These are phyloP conservation scores for Boletus barrowsii DNA, from an alignment of 768 basidiomycete genomes.

Conservation along the genomic window DNA sequence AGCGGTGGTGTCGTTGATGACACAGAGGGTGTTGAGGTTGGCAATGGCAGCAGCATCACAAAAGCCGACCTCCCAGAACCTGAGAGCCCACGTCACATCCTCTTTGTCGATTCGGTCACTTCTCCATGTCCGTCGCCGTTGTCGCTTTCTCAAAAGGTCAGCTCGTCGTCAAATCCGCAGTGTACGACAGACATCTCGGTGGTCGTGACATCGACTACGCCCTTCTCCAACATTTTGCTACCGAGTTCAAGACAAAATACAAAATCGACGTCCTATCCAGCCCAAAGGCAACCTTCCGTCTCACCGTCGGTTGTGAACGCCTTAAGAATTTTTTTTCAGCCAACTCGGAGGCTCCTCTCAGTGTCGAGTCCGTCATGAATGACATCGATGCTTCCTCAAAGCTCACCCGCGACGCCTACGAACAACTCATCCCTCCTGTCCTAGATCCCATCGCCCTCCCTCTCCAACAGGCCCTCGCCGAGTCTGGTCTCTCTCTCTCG, in stretches of 20 bases:
- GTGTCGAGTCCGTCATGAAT: slow-evolving; percentile 95
- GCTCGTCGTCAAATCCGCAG: slow-evolving; percentile 80
- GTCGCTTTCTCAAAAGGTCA: slow-evolving; percentile 95
- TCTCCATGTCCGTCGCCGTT: slow-evolving; percentile 80
- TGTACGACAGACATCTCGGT: slow-evolving; percentile 91
- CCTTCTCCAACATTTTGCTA: slow-evolving; percentile 83
- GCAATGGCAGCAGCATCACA: too few species aligned
- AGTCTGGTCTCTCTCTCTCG: slow-evolving; percentile 77
- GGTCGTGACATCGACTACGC: slow-evolving; percentile 96
- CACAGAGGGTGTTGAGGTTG: too few species aligned
- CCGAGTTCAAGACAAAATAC: slow-evolving; percentile 95
- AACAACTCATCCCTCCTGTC: slow-evolving; percentile 69
- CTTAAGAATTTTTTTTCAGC: slow-evolving; percentile 97
- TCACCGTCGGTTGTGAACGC: slow-evolving; percentile 83
- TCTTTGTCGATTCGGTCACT: slow-evolving; percentile 96
- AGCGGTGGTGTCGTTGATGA: slow-evolving; percentile 91
- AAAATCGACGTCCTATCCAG: slow-evolving; percentile 92
- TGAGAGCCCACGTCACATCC: slow-evolving; percentile 81
- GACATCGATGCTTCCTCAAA: slow-evolving; percentile 91
- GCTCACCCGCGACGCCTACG: slow-evolving; percentile 79
- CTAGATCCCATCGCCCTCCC: slow-evolving; percentile 76
- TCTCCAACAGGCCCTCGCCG: slow-evolving; percentile 72
- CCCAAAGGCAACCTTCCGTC: slow-evolving; percentile 92
- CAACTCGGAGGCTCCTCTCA: slow-evolving; percentile 83
- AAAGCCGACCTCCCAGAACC: slow-evolving; percentile 91